These are phyloP conservation scores for Gastrolobium villosum DNA, from an alignment of 306 rosid species.

Conservation along the genomic window DNA sequence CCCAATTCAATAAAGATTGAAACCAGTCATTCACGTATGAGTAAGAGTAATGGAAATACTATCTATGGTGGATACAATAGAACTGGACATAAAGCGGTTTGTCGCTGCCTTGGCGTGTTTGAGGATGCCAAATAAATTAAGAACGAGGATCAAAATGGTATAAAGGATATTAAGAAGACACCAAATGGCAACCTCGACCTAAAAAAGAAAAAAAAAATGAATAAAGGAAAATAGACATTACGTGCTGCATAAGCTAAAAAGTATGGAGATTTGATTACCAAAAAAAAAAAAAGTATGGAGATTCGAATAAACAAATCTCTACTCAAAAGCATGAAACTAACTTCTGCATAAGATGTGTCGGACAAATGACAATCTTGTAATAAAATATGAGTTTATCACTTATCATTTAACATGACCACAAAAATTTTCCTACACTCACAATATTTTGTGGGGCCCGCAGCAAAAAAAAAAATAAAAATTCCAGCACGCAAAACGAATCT, in stretches of 20 bases:
- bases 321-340: conserved; percentile 21
- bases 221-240: conserved; percentile 6
- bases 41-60: conserved; percentile 1
- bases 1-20: neutral
- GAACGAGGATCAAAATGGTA: neutral
- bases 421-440: no score
- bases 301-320: conserved; percentile 16
- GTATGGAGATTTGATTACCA: conserved; percentile 6
- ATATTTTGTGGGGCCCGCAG: no score
- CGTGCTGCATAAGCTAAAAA: neutral
- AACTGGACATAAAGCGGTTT: neutral
- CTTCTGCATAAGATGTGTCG: neutral
- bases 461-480: no score
- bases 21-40: neutral
- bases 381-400: no score
- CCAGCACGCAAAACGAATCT: no score
- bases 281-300: neutral
- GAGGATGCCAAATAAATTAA: neutral
- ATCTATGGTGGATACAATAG: conserved; percentile 5
- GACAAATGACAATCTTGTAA: neutral
- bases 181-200: neutral
- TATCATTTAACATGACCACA: no score
- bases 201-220: neutral
- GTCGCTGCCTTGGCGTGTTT: conserved; percentile 38
- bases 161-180: neutral